Conservation (phyloP, 148 eudicot genomes). For the Rhododendron ferrugineum region DNA sequence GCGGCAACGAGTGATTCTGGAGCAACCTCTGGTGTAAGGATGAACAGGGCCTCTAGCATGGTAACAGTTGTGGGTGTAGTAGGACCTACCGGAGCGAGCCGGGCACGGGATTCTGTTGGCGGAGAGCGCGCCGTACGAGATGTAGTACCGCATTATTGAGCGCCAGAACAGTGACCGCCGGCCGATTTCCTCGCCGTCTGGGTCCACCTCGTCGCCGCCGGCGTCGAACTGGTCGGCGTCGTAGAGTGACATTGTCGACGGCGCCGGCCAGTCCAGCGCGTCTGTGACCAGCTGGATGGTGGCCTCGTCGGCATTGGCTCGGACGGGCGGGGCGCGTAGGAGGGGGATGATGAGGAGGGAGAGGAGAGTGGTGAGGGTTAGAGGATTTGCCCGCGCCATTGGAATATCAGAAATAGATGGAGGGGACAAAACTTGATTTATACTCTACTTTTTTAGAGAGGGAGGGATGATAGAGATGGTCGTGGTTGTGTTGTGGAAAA, state of each 20-base stretch:
- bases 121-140: slow-evolving; percentile 71
- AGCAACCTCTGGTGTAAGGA: slow-evolving; percentile 79
- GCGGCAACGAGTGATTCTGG: slow-evolving; percentile 69
- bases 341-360: not conserved
- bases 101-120: slow-evolving; percentile 77
- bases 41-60: slow-evolving; percentile 44
- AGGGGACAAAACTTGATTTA: not conserved
- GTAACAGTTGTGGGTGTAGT: slow-evolving; percentile 69
- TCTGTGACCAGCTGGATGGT: not conserved
- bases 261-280: slow-evolving; percentile 16
- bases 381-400: slow-evolving; percentile 11
- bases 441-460: too few species aligned
- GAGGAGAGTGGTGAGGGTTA: not conserved
- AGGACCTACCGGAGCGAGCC: slow-evolving; percentile 80
- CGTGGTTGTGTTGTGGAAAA: not conserved
- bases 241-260: not conserved
- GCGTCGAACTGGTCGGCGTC: not conserved
- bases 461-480: not conserved
- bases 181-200: not conserved
- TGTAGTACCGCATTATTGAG: slow-evolving; percentile 43
- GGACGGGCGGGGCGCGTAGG: not conserved
- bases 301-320: not conserved
- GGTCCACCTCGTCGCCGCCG: not conserved
- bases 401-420: not conserved
- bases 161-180: slow-evolving; percentile 58